Evolutionary conservation across 23 red algal species (phyloP), one percentile per base, ranked within the genome.

Genomic region (Chondrus crispus): DNA sequence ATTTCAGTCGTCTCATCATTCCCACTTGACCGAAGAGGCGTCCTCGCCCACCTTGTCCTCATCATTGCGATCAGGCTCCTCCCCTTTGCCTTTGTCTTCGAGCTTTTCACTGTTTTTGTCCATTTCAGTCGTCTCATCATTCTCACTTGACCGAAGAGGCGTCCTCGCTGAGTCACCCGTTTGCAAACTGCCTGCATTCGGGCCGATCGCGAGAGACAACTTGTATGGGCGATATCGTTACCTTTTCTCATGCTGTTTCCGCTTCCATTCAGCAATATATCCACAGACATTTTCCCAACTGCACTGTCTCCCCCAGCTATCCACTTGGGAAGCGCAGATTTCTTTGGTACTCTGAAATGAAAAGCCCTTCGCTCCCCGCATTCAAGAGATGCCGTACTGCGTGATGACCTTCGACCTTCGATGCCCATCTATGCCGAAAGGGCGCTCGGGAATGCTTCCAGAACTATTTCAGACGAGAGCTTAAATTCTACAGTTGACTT

Each of bases 291-390:
- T 50, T 68, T 35, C 28, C 92, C 92, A 52, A 81, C 16, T 60
- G 62, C 47, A 9, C 50, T 53, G 55, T 94, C 92, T 22, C 81
- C 81, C 9, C 70, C 84, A 19, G 44, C 53, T 39, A 54, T 39
- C 92, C 92, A 94, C 29, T 94, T 94, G 10, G 92, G 92, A 48
- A 94, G 22, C 8, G 92, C 57, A 33, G 58, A 70, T 38, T 46
- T 64, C 29, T 94, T 94, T 62, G 92, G 92, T 4, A 46, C 38
- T 52, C 62, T 55, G 74, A 94, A 88, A 79, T 73, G 88, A 50
- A 94, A 88, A 13, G 92, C 80, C 37, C 82, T 40, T 66, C 82
- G 26, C 54, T 87, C 92, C 29, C 92, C 92, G n/a, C 70, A 68
- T 62, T 87, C 92, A 37, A 94, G 52, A 10, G 54, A 60, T 28